phyloP scores from a whole-genome alignment of 257 asterid genomes.

The Solanum medicagineum region DNA sequence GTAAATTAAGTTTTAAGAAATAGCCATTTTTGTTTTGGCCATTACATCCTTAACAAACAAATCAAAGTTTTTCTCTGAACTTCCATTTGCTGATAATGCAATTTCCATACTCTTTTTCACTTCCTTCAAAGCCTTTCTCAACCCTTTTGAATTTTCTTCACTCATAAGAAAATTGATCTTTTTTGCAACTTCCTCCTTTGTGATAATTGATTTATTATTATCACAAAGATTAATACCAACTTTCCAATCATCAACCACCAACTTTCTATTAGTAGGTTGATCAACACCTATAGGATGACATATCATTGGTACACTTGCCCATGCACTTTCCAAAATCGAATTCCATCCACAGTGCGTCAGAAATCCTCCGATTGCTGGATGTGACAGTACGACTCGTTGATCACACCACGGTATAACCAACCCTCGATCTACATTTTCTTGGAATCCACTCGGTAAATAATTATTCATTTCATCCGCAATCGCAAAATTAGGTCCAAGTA shows the following conservation, averaged over 20 bases:
- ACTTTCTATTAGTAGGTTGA: slow-evolving; percentile 33
- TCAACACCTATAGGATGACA: slow-evolving; percentile 37
- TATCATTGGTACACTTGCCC: slow-evolving; percentile 37
- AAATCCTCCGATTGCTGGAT: slow-evolving; percentile 24
- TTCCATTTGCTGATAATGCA: not conserved
- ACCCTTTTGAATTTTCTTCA: slow-evolving; percentile 8
- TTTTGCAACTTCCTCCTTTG: slow-evolving; percentile 15
- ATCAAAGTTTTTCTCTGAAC: slow-evolving; percentile 3
- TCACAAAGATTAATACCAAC: slow-evolving; percentile 38
- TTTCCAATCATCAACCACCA: slow-evolving; percentile 51
- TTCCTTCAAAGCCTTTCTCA: slow-evolving; percentile 16
- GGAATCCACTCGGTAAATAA: slow-evolving; percentile 18
- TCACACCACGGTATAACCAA: slow-evolving; percentile 34
- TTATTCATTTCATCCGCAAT: slow-evolving; percentile 11
- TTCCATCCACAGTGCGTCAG: slow-evolving; percentile 53
- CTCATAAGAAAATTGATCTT: slow-evolving; percentile 26
- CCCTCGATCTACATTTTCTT: slow-evolving; percentile 15
- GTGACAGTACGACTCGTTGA: slow-evolving; percentile 13
- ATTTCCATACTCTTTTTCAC: slow-evolving; percentile 3
- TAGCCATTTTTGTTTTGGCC: not conserved
- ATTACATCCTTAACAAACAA: slow-evolving; percentile 26
- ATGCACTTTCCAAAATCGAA: slow-evolving; percentile 33
- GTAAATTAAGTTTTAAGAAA: not conserved
- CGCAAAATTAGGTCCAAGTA: slow-evolving; percentile 36
- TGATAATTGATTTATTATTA: slow-evolving; percentile 1